These are phyloP conservation scores for Rubus idaeus DNA, from an alignment of 306 rosid species.

Conservation along the genomic window DNA sequence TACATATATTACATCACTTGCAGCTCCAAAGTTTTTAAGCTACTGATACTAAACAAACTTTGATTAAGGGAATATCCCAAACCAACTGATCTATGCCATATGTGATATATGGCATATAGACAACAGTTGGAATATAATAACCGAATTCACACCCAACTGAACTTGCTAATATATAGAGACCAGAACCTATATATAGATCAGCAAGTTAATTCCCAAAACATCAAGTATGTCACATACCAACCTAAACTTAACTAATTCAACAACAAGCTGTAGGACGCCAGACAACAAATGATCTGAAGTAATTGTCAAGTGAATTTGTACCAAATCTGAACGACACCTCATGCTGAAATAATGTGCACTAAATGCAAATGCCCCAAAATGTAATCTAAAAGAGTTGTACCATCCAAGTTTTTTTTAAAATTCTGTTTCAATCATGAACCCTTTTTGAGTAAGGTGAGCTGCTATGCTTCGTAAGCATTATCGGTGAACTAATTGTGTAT, in stretches of 20 bases:
- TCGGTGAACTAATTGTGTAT: not conserved
- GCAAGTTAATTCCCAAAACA: not conserved
- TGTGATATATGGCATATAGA: not conserved
- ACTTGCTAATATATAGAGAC: not conserved
- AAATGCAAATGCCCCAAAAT: not conserved
- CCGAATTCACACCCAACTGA: not conserved
- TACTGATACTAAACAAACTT: not conserved
- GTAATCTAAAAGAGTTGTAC: not conserved
- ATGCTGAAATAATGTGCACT: not conserved
- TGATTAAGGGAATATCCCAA: not conserved
- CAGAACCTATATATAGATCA: not conserved
- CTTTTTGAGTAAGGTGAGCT: not conserved
- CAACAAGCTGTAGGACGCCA: not conserved
- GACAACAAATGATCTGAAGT: not conserved
- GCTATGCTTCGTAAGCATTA: not conserved
- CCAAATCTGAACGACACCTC: slow-evolving; percentile 8
- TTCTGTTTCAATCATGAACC: not conserved
- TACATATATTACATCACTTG: not conserved
- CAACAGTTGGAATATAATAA: no score
- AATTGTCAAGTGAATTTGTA: not conserved
- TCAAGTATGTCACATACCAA: not conserved
- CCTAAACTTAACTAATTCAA: not conserved
- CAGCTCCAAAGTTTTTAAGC: not conserved
- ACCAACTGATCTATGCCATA: not conserved
- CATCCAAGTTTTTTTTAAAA: not conserved